Conservation (phyloP, 2,329 filamentous ascomycete genomes). For the Epichloe elymi region DNA sequence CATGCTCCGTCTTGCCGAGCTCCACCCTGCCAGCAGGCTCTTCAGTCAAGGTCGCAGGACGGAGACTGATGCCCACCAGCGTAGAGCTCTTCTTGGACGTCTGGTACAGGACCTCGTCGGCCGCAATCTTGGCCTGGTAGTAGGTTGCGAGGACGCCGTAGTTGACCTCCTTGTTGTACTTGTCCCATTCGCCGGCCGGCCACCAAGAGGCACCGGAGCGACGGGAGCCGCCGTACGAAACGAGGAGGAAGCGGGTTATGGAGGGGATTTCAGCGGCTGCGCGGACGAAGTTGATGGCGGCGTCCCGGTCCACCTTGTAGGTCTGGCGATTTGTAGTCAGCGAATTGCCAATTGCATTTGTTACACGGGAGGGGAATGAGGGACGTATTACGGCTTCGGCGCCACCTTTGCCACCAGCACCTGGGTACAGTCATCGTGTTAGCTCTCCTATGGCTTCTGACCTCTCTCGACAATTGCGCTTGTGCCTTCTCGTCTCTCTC, state of each 20-base stretch:
- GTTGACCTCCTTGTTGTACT: constrained; percentile 28
- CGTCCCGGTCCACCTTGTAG: constrained; percentile 47
- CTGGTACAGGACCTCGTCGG: constrained; percentile 43
- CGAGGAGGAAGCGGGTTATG: constrained; percentile 49
- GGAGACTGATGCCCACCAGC: constrained; percentile 38
- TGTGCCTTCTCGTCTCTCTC: too few species aligned
- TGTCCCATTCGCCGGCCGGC: constrained; percentile 35
- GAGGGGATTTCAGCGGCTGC: constrained; percentile 40
- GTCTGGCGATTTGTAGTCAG: constrained; percentile 24
- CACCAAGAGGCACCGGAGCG: constrained; percentile 41
- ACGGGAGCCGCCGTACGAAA: constrained; percentile 48
- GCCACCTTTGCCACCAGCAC: constrained; percentile 46
- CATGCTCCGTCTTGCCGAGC: constrained; percentile 30
- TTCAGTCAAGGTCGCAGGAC: constrained; percentile 37
- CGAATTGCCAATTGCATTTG: neutral
- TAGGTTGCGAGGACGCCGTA: constrained; percentile 34
- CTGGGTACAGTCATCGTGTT: constrained; percentile 15
- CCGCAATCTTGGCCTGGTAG: constrained; percentile 46
- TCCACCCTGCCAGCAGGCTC: constrained; percentile 34
- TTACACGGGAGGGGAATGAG: neutral
- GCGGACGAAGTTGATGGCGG: constrained; percentile 48
- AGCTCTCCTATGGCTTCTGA: neutral
- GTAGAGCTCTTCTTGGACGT: constrained; percentile 26
- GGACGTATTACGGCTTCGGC: constrained; percentile 28
- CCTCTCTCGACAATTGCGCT: neutral